These are phyloP conservation scores for Ambrosia artemisiifolia DNA, from an alignment of 129 eudicot genomes.

Conservation along the genomic window DNA sequence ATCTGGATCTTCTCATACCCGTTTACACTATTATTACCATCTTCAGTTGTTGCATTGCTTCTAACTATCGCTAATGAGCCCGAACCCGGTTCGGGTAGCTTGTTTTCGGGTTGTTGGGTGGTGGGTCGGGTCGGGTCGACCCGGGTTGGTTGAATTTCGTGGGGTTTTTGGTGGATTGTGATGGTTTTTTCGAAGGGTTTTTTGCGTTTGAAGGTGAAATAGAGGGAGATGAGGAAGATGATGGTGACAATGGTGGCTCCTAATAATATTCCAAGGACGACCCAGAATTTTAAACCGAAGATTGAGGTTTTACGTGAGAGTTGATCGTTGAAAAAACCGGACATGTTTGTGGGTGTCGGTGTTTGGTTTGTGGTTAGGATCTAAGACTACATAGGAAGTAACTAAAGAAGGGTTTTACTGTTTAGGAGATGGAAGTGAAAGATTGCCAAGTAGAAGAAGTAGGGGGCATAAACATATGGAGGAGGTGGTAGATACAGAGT, in stretches of 20 bases:
- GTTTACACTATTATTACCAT: conserved; percentile 20
- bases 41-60: conserved; percentile 28
- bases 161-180: conserved; percentile 44
- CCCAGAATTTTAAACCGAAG: conserved; percentile 79
- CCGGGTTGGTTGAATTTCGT: conserved; percentile 56
- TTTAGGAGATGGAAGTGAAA: conserved; percentile 5
- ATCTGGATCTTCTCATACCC: conserved; percentile 58
- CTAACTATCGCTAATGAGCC: conserved; percentile 34
- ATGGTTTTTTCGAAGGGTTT: conserved; percentile 5
- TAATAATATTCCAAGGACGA: conserved; percentile 63
- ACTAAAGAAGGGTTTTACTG: not conserved
- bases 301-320: conserved; percentile 65
- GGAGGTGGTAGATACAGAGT: not conserved
- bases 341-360: conserved; percentile 31
- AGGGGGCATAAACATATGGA: not conserved
- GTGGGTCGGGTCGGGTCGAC: conserved; percentile 41
- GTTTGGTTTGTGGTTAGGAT: not conserved
- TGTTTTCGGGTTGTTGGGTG: conserved; percentile 14
- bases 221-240: conserved; percentile 58
- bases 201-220: conserved; percentile 57
- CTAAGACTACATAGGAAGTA: conserved; percentile 12
- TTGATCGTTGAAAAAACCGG: conserved; percentile 43
- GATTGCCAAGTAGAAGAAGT: not conserved
- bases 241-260: conserved; percentile 62
- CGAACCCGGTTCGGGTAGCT: conserved; percentile 30